Base-by-base conservation (phyloP, 352 stramenopile genomes). In the Phytophthora pluvialis region DNA sequence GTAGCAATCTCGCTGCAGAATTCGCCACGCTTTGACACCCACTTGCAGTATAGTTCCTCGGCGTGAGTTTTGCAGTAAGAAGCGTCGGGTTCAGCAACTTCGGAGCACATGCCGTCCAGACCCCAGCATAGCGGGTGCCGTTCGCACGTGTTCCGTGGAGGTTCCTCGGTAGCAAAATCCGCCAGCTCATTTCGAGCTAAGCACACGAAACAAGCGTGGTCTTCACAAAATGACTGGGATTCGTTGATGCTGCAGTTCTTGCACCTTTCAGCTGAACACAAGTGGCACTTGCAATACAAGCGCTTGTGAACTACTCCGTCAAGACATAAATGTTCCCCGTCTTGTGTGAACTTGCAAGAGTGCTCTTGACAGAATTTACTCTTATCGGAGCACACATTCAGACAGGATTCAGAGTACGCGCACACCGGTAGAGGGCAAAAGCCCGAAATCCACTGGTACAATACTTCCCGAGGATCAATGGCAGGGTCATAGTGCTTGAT, bases 171-270 rank as follows among this genome's bases (percentile, higher is more conserved):
- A 11, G 84, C 80, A 29, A 71, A 5, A 12, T 50, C 64, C 3
- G 73, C 52, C 6, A 45, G 4, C 18, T 70, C 36, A 7, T 45
- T 48, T 16, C 48, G 63, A 40, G 45, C 48, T 4, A 89, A 48
- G 32, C 84, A 93, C 13, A 91, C 61, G 39, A 87, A 90, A 26
- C 84, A 93, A 7, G 70, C 67, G 45, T 93, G 84, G 7, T 80
- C 55, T 8, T 55, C 49, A 28, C 84, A 93, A 54, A 75, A 89
- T 13, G 36, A 31, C 39, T 89, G 70, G 6, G n/a, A 5, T 4
- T 76, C 60, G 10, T 56, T 35, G 12, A 80, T 48, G 25, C 72
- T 53, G 18, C 66, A 63, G 15, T 60, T 70, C n/a, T 80, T 77
- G 70, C 80, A 89, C 9, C 70, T 62, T 6, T 59, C 53, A 11